Conservation (phyloP, 2,329 filamentous ascomycete genomes). For the Drechslerella stenobrocha region DNA sequence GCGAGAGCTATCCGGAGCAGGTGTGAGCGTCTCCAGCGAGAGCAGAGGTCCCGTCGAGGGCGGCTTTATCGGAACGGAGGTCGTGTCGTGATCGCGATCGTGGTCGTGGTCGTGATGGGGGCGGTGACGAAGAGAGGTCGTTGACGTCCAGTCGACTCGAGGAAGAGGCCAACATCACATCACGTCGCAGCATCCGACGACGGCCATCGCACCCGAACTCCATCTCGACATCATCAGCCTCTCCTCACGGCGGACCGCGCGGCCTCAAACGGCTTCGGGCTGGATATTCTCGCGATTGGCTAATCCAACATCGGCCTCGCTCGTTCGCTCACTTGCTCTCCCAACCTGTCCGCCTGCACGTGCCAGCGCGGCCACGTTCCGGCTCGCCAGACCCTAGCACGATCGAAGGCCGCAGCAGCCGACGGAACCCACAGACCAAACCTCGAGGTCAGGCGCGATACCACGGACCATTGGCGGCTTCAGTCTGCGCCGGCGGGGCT, state of each 20-base stretch:
- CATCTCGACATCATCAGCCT: background rate
- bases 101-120: background rate
- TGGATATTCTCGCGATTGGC: background rate
- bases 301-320: background rate
- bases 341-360: background rate
- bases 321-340: too few relatives aligned
- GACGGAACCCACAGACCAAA: background rate
- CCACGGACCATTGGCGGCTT: too few relatives aligned
- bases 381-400: background rate
- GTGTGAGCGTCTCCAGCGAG: background rate
- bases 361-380: slow-evolving; percentile 5
- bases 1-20: background rate
- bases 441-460: too few relatives aligned
- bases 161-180: slow-evolving; percentile 4
- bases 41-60: background rate
- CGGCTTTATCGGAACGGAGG: background rate
- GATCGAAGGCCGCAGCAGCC: background rate
- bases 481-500: too few relatives aligned
- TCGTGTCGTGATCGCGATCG: background rate
- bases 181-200: background rate
- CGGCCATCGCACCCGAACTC: too few relatives aligned
- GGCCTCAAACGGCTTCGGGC: background rate
- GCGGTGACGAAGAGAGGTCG: background rate
- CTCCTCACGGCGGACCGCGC: background rate
- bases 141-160: background rate